These are phyloP conservation scores for Fusarium scirpi DNA, from an alignment of 2,329 filamentous ascomycete genomes.

Conservation along the genomic window DNA sequence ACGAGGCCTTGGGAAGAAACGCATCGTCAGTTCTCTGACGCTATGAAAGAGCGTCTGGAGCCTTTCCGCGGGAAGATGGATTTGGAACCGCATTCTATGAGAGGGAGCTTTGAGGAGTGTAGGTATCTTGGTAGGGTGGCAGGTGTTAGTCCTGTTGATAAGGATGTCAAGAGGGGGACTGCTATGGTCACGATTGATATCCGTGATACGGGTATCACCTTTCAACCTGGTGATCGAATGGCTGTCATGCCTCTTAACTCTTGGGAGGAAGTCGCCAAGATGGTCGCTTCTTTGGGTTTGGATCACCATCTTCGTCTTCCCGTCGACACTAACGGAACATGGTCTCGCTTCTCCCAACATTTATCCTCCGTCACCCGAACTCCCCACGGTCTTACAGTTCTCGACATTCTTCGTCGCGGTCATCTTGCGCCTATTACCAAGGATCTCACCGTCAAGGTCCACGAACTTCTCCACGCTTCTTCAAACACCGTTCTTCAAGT, in stretches of 20 bases:
- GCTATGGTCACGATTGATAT: slow-evolving; percentile 64
- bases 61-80: slow-evolving; percentile 58
- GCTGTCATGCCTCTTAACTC: slow-evolving; percentile 67
- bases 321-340: slow-evolving; percentile 55
- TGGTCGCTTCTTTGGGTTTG: slow-evolving; percentile 63
- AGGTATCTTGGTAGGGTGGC: slow-evolving; percentile 61
- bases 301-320: slow-evolving; percentile 59
- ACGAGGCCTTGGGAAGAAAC: slow-evolving; percentile 40
- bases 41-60: slow-evolving; percentile 39
- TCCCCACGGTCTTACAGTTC: slow-evolving; percentile 55
- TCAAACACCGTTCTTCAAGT: slow-evolving; percentile 63
- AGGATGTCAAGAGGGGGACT: slow-evolving; percentile 53
- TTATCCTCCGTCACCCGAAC: slow-evolving; percentile 54
- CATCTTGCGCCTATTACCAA: slow-evolving; percentile 65
- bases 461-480: slow-evolving; percentile 61
- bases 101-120: slow-evolving; percentile 66
- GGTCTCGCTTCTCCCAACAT: slow-evolving; percentile 62
- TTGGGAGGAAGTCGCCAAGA: slow-evolving; percentile 67
- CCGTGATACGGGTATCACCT: slow-evolving; percentile 65
- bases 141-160: slow-evolving; percentile 54
- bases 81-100: slow-evolving; percentile 65
- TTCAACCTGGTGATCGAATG: slow-evolving; percentile 64
- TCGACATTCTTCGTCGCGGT: slow-evolving; percentile 63
- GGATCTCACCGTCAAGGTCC: slow-evolving; percentile 62
- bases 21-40: slow-evolving; percentile 35